phyloP scores from a whole-genome alignment of 2,329 filamentous ascomycete genomes.

The Myotisia sp. region DNA sequence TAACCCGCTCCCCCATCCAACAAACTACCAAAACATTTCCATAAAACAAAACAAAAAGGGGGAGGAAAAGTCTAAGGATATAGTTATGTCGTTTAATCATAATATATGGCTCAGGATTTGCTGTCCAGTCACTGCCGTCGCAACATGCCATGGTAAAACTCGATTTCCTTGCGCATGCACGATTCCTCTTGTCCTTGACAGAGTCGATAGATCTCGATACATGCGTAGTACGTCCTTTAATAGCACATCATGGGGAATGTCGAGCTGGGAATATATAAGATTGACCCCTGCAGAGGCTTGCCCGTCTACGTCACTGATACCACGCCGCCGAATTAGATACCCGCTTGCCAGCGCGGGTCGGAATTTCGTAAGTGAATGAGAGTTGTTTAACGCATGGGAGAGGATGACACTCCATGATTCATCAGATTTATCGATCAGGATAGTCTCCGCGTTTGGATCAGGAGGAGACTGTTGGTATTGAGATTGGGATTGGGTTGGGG shows the following conservation, averaged over 20 bases:
- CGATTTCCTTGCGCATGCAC: slow-evolving; percentile 25
- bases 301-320: slow-evolving; percentile 28
- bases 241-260: slow-evolving; percentile 20
- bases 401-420: slow-evolving; percentile 47
- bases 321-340: slow-evolving; percentile 34
- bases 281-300: slow-evolving; percentile 29
- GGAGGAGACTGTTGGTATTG: slow-evolving; percentile 27
- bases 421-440: slow-evolving; percentile 42
- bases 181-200: slow-evolving; percentile 31
- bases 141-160: slow-evolving; percentile 36
- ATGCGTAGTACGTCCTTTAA: slow-evolving; percentile 30
- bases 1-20: too few relatives aligned
- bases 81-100: slow-evolving; percentile 10
- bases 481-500: slow-evolving; percentile 6
- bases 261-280: slow-evolving; percentile 23
- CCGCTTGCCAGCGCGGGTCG: slow-evolving; percentile 32
- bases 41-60: slow-evolving; percentile 1
- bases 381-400: slow-evolving; percentile 33
- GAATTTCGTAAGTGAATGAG: slow-evolving; percentile 25
- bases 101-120: slow-evolving; percentile 29
- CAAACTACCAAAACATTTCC: too few relatives aligned
- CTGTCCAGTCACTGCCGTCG: slow-evolving; percentile 30
- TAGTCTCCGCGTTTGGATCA: slow-evolving; percentile 41
- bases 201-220: slow-evolving; percentile 32
- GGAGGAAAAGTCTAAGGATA: not conserved